phyloP scores from a whole-genome alignment of 805 yeast species.

The Naumovozyma castellii region DNA sequence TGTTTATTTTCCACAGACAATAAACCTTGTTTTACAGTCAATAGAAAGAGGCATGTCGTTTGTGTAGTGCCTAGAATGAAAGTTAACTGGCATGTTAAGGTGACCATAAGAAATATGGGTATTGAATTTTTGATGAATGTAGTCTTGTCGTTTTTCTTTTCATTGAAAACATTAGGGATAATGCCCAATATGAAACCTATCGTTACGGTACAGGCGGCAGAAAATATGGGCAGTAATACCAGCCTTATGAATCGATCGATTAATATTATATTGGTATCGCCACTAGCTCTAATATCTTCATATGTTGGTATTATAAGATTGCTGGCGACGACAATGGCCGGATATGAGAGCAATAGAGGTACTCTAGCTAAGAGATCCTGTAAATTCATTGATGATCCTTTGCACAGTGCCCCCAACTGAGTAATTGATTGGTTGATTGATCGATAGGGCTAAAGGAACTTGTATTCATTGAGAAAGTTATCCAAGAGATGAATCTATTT shows the following conservation, averaged over 20 bases:
- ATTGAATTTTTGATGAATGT: neutral
- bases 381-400: constrained; percentile 1
- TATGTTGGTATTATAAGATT: constrained; percentile 15
- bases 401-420: too few relatives aligned
- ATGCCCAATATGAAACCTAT: neutral
- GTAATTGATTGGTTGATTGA: too few relatives aligned
- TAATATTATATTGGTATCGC: neutral
- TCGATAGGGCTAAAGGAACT: too few relatives aligned
- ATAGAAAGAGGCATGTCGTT: constrained; percentile 11
- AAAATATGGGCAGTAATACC: constrained; percentile 3
- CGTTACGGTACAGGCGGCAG: neutral
- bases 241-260: constrained; percentile 3
- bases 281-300: constrained; percentile 2
- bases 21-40: constrained; percentile 7
- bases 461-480: too few relatives aligned
- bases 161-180: neutral
- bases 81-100: constrained; percentile 3
- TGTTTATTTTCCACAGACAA: neutral
- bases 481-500: too few relatives aligned
- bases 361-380: constrained; percentile 17
- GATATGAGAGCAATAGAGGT: constrained; percentile 26
- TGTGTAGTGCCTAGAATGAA: constrained; percentile 10
- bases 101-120: constrained; percentile 2
- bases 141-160: neutral
- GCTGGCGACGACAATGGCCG: constrained; percentile 26